Evolutionary conservation across 2,329 filamentous ascomycete species (phyloP).

Genomic region (Albifimbria verrucaria): DNA sequence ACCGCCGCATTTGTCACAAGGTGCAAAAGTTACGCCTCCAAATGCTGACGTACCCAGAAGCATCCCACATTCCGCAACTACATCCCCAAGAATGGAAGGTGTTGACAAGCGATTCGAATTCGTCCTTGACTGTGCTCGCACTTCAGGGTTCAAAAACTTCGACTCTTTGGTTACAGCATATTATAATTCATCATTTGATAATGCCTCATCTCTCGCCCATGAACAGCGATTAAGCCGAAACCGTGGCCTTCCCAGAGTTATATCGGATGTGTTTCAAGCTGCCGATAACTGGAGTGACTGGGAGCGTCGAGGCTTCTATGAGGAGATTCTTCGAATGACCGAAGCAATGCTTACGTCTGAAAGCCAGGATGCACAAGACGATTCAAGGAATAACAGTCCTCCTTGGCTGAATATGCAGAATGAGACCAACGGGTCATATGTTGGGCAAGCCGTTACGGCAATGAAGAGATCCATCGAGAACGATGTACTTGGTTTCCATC

Average conservation of each 20-base stretch:
- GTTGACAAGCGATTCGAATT: slow-evolving; percentile 17
- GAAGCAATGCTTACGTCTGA: slow-evolving; percentile 17
- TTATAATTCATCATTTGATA: slow-evolving; percentile 16
- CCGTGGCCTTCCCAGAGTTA: slow-evolving; percentile 18
- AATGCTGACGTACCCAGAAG: too few species aligned
- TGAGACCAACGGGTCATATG: slow-evolving; percentile 1
- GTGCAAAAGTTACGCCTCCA: too few species aligned
- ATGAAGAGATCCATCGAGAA: slow-evolving; percentile 18
- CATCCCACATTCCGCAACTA: too few species aligned
- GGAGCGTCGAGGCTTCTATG: slow-evolving; percentile 21
- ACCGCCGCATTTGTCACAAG: too few species aligned
- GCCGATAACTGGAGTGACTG: slow-evolving; percentile 15
- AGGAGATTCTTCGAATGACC: slow-evolving; percentile 20
- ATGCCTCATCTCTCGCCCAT: slow-evolving; percentile 16
- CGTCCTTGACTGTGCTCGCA: slow-evolving; percentile 16
- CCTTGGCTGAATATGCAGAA: slow-evolving; percentile 13
- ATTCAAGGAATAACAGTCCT: slow-evolving; percentile 9
- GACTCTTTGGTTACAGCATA: slow-evolving; percentile 21
- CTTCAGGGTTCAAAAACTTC: slow-evolving; percentile 20
- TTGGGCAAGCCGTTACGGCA: slow-evolving; percentile 8
- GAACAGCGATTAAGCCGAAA: slow-evolving; percentile 23
- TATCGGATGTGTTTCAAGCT: slow-evolving; percentile 15
- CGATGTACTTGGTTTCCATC: slow-evolving; percentile 14
- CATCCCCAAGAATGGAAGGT: too few species aligned
- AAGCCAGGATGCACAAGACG: background rate